Evolutionary conservation across 768 basidiomycete species (phyloP).

Genomic region (Phallus indusiatus): DNA sequence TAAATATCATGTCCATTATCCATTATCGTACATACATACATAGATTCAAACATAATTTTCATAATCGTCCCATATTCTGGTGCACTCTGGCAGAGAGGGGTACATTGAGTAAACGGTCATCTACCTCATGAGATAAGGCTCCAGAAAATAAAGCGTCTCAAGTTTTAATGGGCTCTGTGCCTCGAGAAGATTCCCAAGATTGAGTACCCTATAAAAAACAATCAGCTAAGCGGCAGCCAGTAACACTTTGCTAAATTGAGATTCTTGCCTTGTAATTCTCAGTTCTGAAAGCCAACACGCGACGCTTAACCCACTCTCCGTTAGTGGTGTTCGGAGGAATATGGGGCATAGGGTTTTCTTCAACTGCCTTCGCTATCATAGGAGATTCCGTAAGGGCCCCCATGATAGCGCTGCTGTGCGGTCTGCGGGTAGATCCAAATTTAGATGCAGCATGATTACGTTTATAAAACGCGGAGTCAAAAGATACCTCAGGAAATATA

Average conservation of each 20-base stretch:
- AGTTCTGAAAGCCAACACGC: slow-evolving; percentile 31
- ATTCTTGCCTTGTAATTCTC: slow-evolving; percentile 32
- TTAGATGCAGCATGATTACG: neutral
- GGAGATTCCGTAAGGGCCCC: slow-evolving; percentile 8
- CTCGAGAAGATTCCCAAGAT: slow-evolving; percentile 14
- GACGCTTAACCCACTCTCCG: slow-evolving; percentile 31
- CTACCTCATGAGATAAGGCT: too few species aligned
- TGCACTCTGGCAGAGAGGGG: too few species aligned
- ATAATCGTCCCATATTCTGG: too few species aligned
- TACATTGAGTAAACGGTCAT: too few species aligned
- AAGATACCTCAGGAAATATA: slow-evolving; percentile 50
- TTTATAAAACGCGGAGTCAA: neutral
- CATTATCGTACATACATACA: too few species aligned
- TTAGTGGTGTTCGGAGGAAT: slow-evolving; percentile 30
- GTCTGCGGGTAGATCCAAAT: neutral
- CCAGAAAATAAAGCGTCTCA: too few species aligned
- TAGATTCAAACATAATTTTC: too few species aligned
- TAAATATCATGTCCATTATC: too few species aligned
- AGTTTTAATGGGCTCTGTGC: slow-evolving; percentile 10
- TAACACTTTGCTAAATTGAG: neutral
- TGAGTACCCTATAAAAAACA: slow-evolving; percentile 15
- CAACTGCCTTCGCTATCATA: slow-evolving; percentile 29
- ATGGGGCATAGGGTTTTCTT: slow-evolving; percentile 4
- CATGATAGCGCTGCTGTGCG: neutral
- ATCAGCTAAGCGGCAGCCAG: neutral